Conservation (phyloP, 805 yeast species). For the Lipomyces orientalis region DNA sequence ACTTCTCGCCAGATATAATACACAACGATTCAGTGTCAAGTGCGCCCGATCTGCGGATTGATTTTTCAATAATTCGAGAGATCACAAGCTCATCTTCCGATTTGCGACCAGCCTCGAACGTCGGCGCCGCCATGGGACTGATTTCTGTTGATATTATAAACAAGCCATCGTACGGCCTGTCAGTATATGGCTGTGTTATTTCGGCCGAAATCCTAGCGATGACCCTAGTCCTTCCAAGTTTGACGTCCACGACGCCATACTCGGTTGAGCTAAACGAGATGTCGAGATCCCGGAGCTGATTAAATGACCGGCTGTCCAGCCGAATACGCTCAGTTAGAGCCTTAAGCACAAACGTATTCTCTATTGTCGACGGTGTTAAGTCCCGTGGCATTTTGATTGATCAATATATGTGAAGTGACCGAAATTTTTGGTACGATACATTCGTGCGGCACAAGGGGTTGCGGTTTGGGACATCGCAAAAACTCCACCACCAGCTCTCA, state of each 20-base stretch:
- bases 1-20: constrained; percentile 85
- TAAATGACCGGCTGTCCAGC: constrained; percentile 69
- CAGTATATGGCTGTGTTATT: constrained; percentile 80
- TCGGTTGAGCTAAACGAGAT: constrained; percentile 66
- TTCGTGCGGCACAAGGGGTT: not conserved
- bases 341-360: constrained; percentile 64
- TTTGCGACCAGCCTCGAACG: constrained; percentile 72
- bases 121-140: constrained; percentile 86
- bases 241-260: constrained; percentile 80
- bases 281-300: constrained; percentile 68
- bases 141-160: constrained; percentile 85
- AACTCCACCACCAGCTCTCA: not conserved
- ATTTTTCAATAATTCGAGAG: constrained; percentile 84
- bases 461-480: not conserved
- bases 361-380: constrained; percentile 67
- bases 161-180: constrained; percentile 91
- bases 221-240: constrained; percentile 74
- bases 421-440: not conserved
- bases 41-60: constrained; percentile 88
- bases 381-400: constrained; percentile 60
- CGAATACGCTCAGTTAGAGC: constrained; percentile 68
- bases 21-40: constrained; percentile 89
- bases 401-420: not conserved
- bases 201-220: constrained; percentile 76
- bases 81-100: constrained; percentile 83